Conservation (phyloP, 75 land plant genomes). For the Sequoiadendron giganteum region DNA sequence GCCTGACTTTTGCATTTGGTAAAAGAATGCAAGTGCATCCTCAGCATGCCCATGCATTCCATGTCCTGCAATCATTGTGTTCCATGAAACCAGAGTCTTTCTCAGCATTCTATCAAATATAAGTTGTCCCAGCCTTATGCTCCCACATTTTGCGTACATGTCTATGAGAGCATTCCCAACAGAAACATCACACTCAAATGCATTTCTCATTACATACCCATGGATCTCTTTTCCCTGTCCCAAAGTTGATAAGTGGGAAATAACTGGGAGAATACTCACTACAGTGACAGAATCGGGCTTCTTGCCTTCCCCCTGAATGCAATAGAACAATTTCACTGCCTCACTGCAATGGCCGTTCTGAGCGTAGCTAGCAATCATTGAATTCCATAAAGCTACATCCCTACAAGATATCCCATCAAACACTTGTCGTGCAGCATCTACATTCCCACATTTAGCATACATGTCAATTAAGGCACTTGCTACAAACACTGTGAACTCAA, state of each 20-base stretch:
- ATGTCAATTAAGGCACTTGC: slow-evolving; percentile 55
- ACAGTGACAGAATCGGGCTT: slow-evolving; percentile 18
- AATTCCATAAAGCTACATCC: slow-evolving; percentile 30
- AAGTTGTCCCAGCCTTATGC: slow-evolving; percentile 5
- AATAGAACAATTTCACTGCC: slow-evolving; percentile 13
- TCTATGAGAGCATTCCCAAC: slow-evolving; percentile 25
- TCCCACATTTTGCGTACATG: slow-evolving; percentile 31
- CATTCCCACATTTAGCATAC: slow-evolving; percentile 71
- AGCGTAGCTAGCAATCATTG: slow-evolving; percentile 23
- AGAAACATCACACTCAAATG: slow-evolving; percentile 8
- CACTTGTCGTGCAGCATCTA: slow-evolving; percentile 37
- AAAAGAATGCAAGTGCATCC: slow-evolving; percentile 7
- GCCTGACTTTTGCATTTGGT: slow-evolving; percentile 11
- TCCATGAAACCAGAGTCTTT: slow-evolving; percentile 17
- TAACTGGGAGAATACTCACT: slow-evolving; percentile 9
- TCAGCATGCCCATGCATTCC: slow-evolving; percentile 21
- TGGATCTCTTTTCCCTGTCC: slow-evolving; percentile 19
- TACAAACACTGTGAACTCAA: slow-evolving; percentile 31
- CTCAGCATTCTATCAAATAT: slow-evolving; percentile 16
- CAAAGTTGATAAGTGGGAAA: slow-evolving; percentile 4
- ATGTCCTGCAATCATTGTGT: slow-evolving; percentile 16
- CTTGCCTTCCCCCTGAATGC: slow-evolving; percentile 13
- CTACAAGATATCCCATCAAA: slow-evolving; percentile 41
- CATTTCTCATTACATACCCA: slow-evolving; percentile 13
- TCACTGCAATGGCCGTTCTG: slow-evolving; percentile 2